Conservation (phyloP, 176 grass and related monocot species). For the Calamus simplicifolius region DNA sequence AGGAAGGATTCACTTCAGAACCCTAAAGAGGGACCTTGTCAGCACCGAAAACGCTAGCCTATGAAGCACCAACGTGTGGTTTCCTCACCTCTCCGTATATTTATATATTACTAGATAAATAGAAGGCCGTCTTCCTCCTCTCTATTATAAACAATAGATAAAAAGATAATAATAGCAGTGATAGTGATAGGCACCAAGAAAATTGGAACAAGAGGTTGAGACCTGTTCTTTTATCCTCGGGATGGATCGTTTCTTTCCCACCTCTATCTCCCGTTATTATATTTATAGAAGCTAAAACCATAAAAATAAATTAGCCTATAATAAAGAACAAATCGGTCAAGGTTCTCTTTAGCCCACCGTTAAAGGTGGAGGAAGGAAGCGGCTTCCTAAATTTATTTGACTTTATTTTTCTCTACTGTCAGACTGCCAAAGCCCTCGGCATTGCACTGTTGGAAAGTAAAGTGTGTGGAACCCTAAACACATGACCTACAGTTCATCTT, state of each 20-base stretch:
- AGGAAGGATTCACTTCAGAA: conserved; percentile 18
- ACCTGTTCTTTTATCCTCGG: too few species aligned
- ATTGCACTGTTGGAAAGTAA: conserved; percentile 6
- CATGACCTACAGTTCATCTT: too few species aligned
- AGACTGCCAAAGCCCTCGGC: not conserved
- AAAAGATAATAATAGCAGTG: not conserved
- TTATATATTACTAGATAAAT: not conserved
- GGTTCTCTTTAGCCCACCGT: not conserved
- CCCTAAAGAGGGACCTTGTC: conserved; percentile 19
- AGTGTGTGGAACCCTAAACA: not conserved
- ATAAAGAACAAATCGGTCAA: too few species aligned
- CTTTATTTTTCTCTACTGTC: not conserved
- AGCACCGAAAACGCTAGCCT: conserved; percentile 21
- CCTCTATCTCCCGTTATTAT: too few species aligned
- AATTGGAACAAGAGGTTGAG: too few species aligned
- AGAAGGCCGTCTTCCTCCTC: not conserved
- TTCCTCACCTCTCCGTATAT: not conserved
- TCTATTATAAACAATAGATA: not conserved
- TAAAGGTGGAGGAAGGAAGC: conserved; percentile 12
- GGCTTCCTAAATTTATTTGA: not conserved
- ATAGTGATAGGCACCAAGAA: conserved; percentile 1
- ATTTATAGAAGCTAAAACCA: too few species aligned
- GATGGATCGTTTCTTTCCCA: too few species aligned
- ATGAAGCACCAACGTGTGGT: conserved; percentile 5
- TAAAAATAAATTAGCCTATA: too few species aligned